Base-by-base conservation (phyloP, 2,329 filamentous ascomycete species). In the Aspergillus brunneoviolaceus region DNA sequence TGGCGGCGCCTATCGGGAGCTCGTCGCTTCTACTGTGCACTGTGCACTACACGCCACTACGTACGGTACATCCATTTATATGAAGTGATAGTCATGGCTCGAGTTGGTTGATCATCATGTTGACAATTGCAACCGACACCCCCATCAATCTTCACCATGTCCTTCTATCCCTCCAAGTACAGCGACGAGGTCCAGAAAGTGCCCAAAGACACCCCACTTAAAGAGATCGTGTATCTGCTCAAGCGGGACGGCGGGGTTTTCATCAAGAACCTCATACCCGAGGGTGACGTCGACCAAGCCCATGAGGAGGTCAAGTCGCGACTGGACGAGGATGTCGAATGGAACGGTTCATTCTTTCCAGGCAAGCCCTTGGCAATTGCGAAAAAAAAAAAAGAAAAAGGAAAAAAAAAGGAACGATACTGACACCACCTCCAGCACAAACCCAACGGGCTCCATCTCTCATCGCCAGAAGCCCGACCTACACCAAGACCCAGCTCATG, bases 401-500 rank as follows among this genome's bases (percentile, higher is more conserved):
- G 2, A 25, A 25, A 25, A 25, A 25, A 21, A 5, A 6, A 1
- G 4, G 5, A 27, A 9, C 25, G 6, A 7, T 27, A 27, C 5
- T 19, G 39, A 27, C 35, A 42, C 31, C 23, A 25, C 7, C 2
- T 42, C 35, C 51, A 63, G 61, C 52, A 16, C 47, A 63, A 60
- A 63, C 61, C 3, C 35, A 58, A 49, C 58, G 61, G 9, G 55
- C 55, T 9, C 55, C 55, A 5, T 55, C 55, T 2, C 27, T 63
- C 2, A 61, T 63, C 19, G 61, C 51, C 10, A 21, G 35, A 0
- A 58, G 58, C 9, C 52, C 58, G 33, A 58, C 51, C 5, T 63
- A 58, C 31, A 58, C 51, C 19, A 55, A 31, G 7, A 60, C 60
- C 0, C 60, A 62, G 16, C 11, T 72, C 16, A 70, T 70, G 65